These are phyloP conservation scores for Metschnikowia chrysomelidarum DNA, from an alignment of 805 yeast genomes.

Conservation along the genomic window DNA sequence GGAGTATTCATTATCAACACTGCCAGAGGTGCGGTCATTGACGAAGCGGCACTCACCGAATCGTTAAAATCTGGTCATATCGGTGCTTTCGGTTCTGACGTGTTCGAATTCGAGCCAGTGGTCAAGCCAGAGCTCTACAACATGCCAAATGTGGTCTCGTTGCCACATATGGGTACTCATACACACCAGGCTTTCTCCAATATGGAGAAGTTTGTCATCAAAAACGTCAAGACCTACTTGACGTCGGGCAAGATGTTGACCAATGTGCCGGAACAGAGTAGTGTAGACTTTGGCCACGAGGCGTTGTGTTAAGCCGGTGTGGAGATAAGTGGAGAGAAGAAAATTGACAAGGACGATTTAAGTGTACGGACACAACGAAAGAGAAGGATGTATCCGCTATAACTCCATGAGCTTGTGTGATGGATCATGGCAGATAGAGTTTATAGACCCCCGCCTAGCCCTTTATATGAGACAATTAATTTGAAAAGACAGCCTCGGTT, in stretches of 20 bases:
- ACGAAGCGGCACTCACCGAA: slow-evolving; percentile 56
- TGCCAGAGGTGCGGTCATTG: slow-evolving; percentile 83
- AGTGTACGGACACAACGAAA: too few relatives aligned
- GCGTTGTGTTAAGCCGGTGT: slow-evolving; percentile 12
- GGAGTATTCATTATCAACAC: slow-evolving; percentile 80
- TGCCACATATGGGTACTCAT: slow-evolving; percentile 91
- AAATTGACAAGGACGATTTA: too few relatives aligned
- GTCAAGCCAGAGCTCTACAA: slow-evolving; percentile 60
- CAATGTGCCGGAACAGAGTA: slow-evolving; percentile 75
- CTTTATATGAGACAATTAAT: too few relatives aligned
- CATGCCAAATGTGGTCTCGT: slow-evolving; percentile 66
- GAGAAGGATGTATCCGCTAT: too few relatives aligned
- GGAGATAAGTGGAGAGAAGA: too few relatives aligned
- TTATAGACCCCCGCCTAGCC: too few relatives aligned
- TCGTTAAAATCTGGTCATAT: slow-evolving; percentile 63
- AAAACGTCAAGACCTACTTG: slow-evolving; percentile 60
- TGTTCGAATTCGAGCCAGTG: slow-evolving; percentile 71
- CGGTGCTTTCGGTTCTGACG: slow-evolving; percentile 70
- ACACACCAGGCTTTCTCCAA: slow-evolving; percentile 67
- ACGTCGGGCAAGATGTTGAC: slow-evolving; percentile 66
- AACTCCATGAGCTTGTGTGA: too few relatives aligned
- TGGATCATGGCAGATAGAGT: too few relatives aligned
- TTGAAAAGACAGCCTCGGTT: too few relatives aligned
- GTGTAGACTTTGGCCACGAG: slow-evolving; percentile 25
- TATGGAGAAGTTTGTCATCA: slow-evolving; percentile 79